Conservation (phyloP, 306 rosid genomes). For the Bauhinia variegata region DNA sequence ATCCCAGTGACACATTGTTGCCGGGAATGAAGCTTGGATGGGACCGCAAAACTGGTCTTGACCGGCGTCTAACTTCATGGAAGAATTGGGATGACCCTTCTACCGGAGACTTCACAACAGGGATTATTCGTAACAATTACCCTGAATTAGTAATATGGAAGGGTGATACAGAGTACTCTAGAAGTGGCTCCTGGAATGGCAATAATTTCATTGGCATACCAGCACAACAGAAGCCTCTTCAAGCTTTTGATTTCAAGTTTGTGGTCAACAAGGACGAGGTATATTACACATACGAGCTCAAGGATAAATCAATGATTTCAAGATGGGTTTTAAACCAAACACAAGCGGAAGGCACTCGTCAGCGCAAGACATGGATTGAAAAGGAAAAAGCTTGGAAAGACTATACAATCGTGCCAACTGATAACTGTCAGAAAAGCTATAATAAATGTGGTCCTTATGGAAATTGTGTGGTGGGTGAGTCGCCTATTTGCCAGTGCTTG, state of each 20-base stretch:
- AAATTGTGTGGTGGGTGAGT: not conserved
- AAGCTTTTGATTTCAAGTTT: not conserved
- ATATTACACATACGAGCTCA: not conserved
- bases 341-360: not conserved
- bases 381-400: constrained; percentile 15
- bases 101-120: constrained; percentile 38
- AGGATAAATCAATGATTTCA: constrained; percentile 19
- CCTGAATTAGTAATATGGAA: constrained; percentile 41
- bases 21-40: constrained; percentile 48
- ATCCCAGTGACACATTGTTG: constrained; percentile 45
- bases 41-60: constrained; percentile 37
- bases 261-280: constrained; percentile 16
- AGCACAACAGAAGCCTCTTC: not conserved
- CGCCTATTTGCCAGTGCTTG: constrained; percentile 33
- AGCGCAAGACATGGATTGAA: not conserved
- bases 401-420: constrained; percentile 3
- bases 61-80: constrained; percentile 48
- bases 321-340: constrained; percentile 30
- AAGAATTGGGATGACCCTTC: constrained; percentile 44
- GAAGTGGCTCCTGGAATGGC: constrained; percentile 54
- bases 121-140: constrained; percentile 28
- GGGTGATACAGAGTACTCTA: constrained; percentile 23
- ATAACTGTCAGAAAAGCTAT: constrained; percentile 26
- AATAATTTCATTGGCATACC: not conserved
- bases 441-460: constrained; percentile 34